Percentiles rank a stretch among this genome's conserved stretches.
Evolutionary conservation across 495 filamentous ascomycete genomes (phyloP).

Genomic region (Aspergillus avenaceus): DNA sequence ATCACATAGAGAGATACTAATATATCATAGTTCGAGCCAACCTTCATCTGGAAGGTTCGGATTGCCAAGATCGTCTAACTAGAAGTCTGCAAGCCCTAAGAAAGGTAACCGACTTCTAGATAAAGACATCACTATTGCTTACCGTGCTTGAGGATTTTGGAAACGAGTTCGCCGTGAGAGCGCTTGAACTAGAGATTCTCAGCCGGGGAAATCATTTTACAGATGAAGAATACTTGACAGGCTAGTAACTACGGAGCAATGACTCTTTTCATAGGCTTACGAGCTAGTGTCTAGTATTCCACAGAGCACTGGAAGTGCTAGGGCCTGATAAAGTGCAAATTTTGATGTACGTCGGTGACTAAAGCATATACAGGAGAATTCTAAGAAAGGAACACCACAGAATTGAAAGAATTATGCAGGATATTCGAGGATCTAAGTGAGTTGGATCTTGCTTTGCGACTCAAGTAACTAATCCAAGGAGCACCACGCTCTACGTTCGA

Average conservation of each 20-base stretch:
- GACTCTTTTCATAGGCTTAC: background rate
- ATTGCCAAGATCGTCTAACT: slow-evolving; percentile 2
- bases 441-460: background rate
- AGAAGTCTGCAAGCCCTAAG: slow-evolving; percentile 11
- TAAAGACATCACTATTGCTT: background rate
- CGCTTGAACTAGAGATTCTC: slow-evolving; percentile 68
- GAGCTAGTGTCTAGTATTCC: background rate
- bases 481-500: slow-evolving; percentile 41
- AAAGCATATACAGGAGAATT: background rate
- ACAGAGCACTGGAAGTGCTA: background rate
- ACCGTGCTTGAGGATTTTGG: slow-evolving; percentile 45
- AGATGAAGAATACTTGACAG: slow-evolving; percentile 44
- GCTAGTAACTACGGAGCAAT: slow-evolving; percentile 15
- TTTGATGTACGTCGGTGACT: background rate
- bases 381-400: slow-evolving; percentile 22
- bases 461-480: slow-evolving; percentile 10
- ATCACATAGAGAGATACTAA: background rate
- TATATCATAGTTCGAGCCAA: slow-evolving; percentile 18
- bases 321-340: background rate
- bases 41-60: slow-evolving; percentile 5
- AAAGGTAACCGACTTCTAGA: slow-evolving; percentile 15
- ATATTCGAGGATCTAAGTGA: slow-evolving; percentile 45
- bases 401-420: slow-evolving; percentile 65
- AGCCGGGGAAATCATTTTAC: slow-evolving; percentile 25
- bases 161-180: slow-evolving; percentile 56